Evolutionary conservation across 1,284 basidiomycete genomes (phyloP), one percentile per base, ranked within the genome.

Genomic region (Inonotus hispidus): DNA sequence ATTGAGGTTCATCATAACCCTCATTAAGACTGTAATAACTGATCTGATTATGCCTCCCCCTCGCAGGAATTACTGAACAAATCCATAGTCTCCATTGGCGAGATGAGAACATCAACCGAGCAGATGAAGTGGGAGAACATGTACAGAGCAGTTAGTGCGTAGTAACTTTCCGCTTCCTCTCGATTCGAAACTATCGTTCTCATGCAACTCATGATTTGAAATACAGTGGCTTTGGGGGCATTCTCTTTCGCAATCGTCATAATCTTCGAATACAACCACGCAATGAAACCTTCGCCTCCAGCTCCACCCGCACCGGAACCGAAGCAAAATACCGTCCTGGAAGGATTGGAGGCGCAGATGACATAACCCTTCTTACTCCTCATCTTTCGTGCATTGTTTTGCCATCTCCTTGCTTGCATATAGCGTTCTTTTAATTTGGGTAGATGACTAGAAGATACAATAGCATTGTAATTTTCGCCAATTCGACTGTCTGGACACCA

Each of bases 81-180:
- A 72, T 86, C 90, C 47, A 85, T 94, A 32, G 88, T 97, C 63
- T 82, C 79, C 21, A 77, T 96, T 27, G 92, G 92, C 60, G 95
- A 97, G 68, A 80, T 96, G 49, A 83, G 92, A 21, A 92, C 92
- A 1, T 85, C 85, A 64, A 90, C 95, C 63, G 93, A 96, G 72
- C 88, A 91, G 68, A 87, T 89, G 32, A 93, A 91, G 71, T 96
- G 93, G 94, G 87, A 94, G 68, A 93, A 93, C 59, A 93, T 93
- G 77, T 82, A 92, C 53, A 85, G 90, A 62, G 87, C 91, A 56
- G 92, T 95, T 66, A 78, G 92, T 92, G 66, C 75, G 86, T 81
- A 19, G 21, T n/a, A 0, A 16, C 25, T 47, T 45, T 56, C 13
- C 45, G 47, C 38, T 23, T 16, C 23, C 19, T n/a, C 5, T 39